Evolutionary conservation across 495 filamentous ascomycete species (phyloP).

Genomic region (Lophiotrema nucula): DNA sequence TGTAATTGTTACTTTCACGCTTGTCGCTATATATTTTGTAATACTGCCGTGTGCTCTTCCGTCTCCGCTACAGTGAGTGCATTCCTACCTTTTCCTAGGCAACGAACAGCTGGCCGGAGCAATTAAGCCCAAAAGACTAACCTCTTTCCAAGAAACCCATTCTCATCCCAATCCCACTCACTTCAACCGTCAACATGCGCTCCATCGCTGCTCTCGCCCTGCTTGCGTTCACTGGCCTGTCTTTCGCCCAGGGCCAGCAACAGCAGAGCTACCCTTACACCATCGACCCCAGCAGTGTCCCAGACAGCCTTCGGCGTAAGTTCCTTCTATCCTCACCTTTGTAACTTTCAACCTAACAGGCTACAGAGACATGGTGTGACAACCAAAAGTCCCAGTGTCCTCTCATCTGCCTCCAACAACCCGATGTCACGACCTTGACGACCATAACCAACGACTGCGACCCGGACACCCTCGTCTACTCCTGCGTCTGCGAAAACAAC

Average conservation of each 20-base stretch:
- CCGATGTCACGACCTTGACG: slow-evolving; percentile 47
- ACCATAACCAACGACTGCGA: slow-evolving; percentile 66
- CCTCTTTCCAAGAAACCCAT: not conserved
- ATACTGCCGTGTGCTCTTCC: not conserved
- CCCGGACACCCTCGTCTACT: slow-evolving; percentile 61
- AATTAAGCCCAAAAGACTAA: not conserved
- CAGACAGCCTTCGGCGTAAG: slow-evolving; percentile 48
- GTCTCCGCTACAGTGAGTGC: slow-evolving; percentile 8
- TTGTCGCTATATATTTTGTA: slow-evolving; percentile 11
- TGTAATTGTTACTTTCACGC: not conserved
- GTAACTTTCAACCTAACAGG: slow-evolving; percentile 16
- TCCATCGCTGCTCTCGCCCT: slow-evolving; percentile 31
- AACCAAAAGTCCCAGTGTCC: slow-evolving; percentile 68
- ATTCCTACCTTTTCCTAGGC: slow-evolving; percentile 16
- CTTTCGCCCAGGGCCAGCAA: slow-evolving; percentile 41
- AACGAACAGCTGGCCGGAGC: too few species aligned
- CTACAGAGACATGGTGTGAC: slow-evolving; percentile 65
- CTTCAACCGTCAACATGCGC: slow-evolving; percentile 31
- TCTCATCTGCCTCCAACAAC: slow-evolving; percentile 71
- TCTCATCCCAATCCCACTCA: not conserved
- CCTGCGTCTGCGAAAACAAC: slow-evolving; percentile 73
- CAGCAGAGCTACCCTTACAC: slow-evolving; percentile 26
- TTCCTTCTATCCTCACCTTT: not conserved
- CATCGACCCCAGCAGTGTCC: slow-evolving; percentile 63
- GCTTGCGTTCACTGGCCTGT: slow-evolving; percentile 39